Evolutionary conservation across 345 rosid species (phyloP).

Genomic region (Rhodamnia argentea): DNA sequence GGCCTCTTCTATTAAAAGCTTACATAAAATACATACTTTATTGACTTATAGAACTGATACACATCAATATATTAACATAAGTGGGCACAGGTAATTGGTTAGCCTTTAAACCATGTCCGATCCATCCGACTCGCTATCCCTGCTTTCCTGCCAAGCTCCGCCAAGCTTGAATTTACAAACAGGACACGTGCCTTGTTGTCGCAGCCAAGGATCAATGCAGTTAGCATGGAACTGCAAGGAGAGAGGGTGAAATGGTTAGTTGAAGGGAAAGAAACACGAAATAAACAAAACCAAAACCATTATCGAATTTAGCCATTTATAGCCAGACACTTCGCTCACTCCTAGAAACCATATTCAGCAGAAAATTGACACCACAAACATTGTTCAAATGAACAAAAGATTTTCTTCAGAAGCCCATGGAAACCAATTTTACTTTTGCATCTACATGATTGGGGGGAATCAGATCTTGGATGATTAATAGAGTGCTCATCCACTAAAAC

Average conservation of each 20-base stretch:
- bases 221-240: slow-evolving; percentile 54
- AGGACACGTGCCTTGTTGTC: slow-evolving; percentile 57
- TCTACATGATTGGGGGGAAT: not conserved
- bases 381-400: not conserved
- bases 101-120: slow-evolving; percentile 35
- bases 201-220: slow-evolving; percentile 67
- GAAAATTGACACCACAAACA: not conserved
- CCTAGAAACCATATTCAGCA: not conserved
- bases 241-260: not conserved
- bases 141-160: slow-evolving; percentile 34
- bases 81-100: not conserved
- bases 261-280: not conserved
- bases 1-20: not conserved
- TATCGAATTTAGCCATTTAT: not conserved
- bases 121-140: slow-evolving; percentile 42
- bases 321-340: not conserved
- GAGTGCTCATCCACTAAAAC: not conserved
- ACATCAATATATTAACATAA: not conserved
- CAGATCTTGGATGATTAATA: not conserved
- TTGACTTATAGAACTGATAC: not conserved
- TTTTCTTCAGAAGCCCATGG: not conserved
- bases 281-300: not conserved
- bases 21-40: not conserved
- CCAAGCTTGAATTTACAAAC: slow-evolving; percentile 47
- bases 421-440: not conserved